Evolutionary conservation across 2,329 filamentous ascomycete genomes (phyloP).

Genomic region (Macrophomina phaseolina): DNA sequence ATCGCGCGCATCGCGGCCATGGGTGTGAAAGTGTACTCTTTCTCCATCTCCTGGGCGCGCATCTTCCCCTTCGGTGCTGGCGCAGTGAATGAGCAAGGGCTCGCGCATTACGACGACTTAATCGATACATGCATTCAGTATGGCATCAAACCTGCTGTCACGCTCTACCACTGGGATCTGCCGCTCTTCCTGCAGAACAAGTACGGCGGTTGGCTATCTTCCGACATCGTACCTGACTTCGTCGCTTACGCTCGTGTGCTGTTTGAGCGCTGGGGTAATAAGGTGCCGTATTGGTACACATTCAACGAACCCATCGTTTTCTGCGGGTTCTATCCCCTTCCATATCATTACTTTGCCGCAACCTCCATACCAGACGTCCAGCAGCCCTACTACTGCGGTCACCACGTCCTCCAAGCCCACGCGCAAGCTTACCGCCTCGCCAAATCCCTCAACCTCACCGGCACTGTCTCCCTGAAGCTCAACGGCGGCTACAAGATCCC

Average conservation of each 20-base stretch:
- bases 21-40: conserved; percentile 44
- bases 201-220: conserved; percentile 34
- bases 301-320: conserved; percentile 49
- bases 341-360: conserved; percentile 39
- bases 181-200: conserved; percentile 41
- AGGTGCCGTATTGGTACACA: conserved; percentile 49
- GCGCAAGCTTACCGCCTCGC: conserved; percentile 48
- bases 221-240: conserved; percentile 44
- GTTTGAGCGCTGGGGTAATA: conserved; percentile 45
- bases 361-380: conserved; percentile 26
- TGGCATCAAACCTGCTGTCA: conserved; percentile 53
- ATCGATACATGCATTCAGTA: conserved; percentile 51
- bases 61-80: conserved; percentile 56
- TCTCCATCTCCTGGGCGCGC: conserved; percentile 56
- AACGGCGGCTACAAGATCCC: conserved; percentile 47
- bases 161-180: conserved; percentile 39
- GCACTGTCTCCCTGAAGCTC: conserved; percentile 45
- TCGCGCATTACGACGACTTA: conserved; percentile 57
- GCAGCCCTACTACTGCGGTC: conserved; percentile 45
- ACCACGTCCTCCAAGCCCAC: conserved; percentile 45
- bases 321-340: conserved; percentile 28
- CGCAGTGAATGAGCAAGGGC: conserved; percentile 52
- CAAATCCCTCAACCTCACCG: conserved; percentile 48
- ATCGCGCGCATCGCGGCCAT: conserved; percentile 42
- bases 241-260: conserved; percentile 48